Evolutionary conservation across 2,329 filamentous ascomycete genomes (phyloP).

Genomic region (Claviceps citrina): DNA sequence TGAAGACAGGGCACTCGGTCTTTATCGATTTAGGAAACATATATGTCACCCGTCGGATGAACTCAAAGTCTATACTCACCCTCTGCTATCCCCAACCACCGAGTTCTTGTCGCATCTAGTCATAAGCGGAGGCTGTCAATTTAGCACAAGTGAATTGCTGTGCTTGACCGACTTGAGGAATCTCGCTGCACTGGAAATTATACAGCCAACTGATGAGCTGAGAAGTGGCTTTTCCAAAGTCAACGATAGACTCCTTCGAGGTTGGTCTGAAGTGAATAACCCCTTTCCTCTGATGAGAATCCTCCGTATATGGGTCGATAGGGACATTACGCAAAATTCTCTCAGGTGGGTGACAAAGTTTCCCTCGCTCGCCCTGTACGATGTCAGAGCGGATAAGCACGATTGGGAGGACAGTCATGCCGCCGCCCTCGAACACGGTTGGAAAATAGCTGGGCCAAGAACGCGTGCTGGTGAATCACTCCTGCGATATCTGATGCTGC

Average conservation of each 20-base stretch:
- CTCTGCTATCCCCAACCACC: conserved; percentile 20
- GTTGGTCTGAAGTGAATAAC: conserved; percentile 26
- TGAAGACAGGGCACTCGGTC: conserved; percentile 19
- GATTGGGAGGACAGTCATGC: conserved; percentile 21
- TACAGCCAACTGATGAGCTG: conserved; percentile 21
- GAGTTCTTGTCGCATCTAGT: conserved; percentile 28
- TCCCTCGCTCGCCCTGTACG: conserved; percentile 29
- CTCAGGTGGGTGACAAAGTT: conserved; percentile 27
- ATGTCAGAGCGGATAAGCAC: conserved; percentile 21
- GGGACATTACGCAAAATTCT: conserved; percentile 23
- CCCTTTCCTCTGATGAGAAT: conserved; percentile 33
- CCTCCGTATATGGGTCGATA: conserved; percentile 29
- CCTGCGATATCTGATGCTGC: conserved; percentile 20
- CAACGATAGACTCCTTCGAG: conserved; percentile 29
- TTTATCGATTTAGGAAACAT: conserved; percentile 25
- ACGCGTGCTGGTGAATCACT: conserved; percentile 18
- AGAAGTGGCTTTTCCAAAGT: conserved; percentile 20
- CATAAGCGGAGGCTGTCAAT: conserved; percentile 22
- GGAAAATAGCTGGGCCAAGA: conserved; percentile 16
- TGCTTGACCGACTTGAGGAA: conserved; percentile 27
- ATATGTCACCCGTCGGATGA: conserved; percentile 21
- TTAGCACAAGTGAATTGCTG: conserved; percentile 25
- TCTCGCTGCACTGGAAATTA: conserved; percentile 31
- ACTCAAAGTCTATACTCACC: conserved; percentile 22
- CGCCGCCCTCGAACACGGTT: conserved; percentile 16